Evolutionary conservation across 257 asterid species (phyloP).

Genomic region (Solanum appendiculatum): DNA sequence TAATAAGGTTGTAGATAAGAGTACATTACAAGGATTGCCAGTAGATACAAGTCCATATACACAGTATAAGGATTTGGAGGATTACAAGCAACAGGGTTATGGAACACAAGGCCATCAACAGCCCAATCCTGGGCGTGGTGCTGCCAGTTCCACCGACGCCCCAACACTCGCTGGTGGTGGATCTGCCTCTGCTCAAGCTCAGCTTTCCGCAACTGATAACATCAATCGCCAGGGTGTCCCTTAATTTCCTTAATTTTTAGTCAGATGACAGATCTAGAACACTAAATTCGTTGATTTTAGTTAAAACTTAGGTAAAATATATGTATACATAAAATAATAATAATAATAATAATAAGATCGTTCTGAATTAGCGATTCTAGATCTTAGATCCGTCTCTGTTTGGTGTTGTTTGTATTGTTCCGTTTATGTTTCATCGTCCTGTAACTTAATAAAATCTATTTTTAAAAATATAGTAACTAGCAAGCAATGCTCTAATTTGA

Average conservation of each 20-base stretch:
- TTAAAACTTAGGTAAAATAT: neutral
- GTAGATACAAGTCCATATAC: conserved; percentile 73
- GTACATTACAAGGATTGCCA: conserved; percentile 47
- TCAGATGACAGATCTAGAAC: neutral
- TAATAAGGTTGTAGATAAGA: neutral
- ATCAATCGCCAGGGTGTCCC: conserved; percentile 18
- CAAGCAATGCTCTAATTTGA: neutral
- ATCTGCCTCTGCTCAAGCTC: conserved; percentile 6
- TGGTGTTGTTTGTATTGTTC: neutral
- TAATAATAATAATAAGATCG: neutral
- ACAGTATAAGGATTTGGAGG: conserved; percentile 76
- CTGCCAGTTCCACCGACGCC: conserved; percentile 84
- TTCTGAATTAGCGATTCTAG: neutral
- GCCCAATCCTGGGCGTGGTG: conserved; percentile 75
- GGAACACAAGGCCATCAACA: conserved; percentile 76
- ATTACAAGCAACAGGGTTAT: conserved; percentile 70
- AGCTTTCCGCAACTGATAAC: conserved; percentile 31
- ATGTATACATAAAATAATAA: too few relatives aligned
- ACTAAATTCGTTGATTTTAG: neutral
- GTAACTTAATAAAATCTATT: neutral
- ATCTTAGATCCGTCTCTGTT: neutral
- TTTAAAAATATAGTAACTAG: neutral
- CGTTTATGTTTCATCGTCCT: neutral
- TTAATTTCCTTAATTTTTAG: neutral
- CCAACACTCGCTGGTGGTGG: conserved; percentile 44